Evolutionary conservation across 345 rosid genomes (phyloP).

Genomic region (Citrus sinensis): DVS_A1.0 CM039163.1:41693001-41693500

Average conservation of each 20-base stretch:
- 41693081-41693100: neutral
- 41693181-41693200: slow-evolving; percentile 30
- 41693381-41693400: slow-evolving; percentile 13
- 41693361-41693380: slow-evolving; percentile 4
- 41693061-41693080: neutral
- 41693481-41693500: no score
- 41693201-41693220: neutral
- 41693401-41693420: neutral
- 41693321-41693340: neutral
- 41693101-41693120: neutral
- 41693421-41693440: no score
- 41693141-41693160: slow-evolving; percentile 3
- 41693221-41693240: neutral
- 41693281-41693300: slow-evolving; percentile 4
- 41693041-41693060: neutral
- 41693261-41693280: slow-evolving; percentile 18
- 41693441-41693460: no score
- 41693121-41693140: neutral
- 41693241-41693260: neutral
- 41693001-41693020: no score
- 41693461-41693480: no score
- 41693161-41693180: slow-evolving; percentile 7
- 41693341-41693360: neutral
- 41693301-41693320: neutral
- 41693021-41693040: neutral